phyloP scores from a whole-genome alignment of 169 alveolate species.

The Plasmodium yoelii region DNA sequence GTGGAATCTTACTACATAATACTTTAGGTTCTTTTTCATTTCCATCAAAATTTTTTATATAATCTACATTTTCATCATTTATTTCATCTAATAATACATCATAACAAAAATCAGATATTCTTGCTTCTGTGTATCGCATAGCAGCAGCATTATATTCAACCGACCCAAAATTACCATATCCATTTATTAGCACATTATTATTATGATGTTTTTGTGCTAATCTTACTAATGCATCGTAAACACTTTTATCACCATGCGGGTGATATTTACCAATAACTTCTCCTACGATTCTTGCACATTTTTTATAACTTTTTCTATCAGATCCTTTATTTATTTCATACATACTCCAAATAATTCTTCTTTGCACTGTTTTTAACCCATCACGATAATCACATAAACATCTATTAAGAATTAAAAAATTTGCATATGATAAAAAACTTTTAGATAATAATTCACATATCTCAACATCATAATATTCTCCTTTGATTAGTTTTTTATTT shows the following conservation, averaged over 20 bases:
- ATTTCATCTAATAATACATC: conserved; percentile 82
- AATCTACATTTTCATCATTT: conserved; percentile 80
- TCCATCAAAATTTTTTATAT: conserved; percentile 87
- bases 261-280: conserved; percentile 91
- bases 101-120: conserved; percentile 81
- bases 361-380: conserved; percentile 89
- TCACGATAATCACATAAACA: conserved; percentile 90
- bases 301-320: conserved; percentile 76
- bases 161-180: conserved; percentile 91
- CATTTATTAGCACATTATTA: conserved; percentile 85
- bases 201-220: conserved; percentile 85
- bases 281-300: conserved; percentile 90
- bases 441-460: conserved; percentile 75
- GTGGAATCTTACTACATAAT: conserved; percentile 86
- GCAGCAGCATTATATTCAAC: conserved; percentile 91
- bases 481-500: conserved; percentile 30
- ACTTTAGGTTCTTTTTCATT: conserved; percentile 89
- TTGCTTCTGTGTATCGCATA: conserved; percentile 90
- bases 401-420: conserved; percentile 86
- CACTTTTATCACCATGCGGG: conserved; percentile 91
- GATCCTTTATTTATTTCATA: conserved; percentile 79
- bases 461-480: conserved; percentile 67
- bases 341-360: conserved; percentile 90
- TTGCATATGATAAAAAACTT: conserved; percentile 86
- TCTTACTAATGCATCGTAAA: conserved; percentile 89